Base-by-base conservation (phyloP, 257 asterid species). In the Rauvolfia tetraphylla region DNA sequence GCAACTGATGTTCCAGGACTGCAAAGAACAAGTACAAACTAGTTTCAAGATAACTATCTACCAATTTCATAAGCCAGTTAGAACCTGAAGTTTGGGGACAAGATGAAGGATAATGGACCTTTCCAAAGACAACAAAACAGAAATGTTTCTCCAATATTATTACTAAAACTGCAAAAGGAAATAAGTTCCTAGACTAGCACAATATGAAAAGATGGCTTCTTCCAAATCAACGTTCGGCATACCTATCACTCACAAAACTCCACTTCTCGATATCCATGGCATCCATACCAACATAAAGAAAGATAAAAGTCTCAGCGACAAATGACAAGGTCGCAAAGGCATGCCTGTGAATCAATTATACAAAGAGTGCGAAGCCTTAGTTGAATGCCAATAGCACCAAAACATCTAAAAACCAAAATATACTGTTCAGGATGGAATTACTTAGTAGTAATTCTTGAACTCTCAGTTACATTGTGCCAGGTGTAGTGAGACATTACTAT, bases 401-500 rank as follows among this genome's bases (percentile, higher is more conserved):
- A 42, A 34, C 15, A 27, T 38, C 41, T 23, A 65, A 4, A 10
- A 73, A 54, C 29, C 51, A 23, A 41, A 74, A 29, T 49, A 58
- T 39, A 73, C 41, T 36, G 46, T 36, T 34, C 34, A 29, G 59
- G 78, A 29, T 23, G 29, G 39, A 34, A 61, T 58, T 82, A 82
- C 88, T 81, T 85, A 44, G 86, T 80, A 63, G 88, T 85, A 63
- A 75, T 73, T 76, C 88, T 82, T 72, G 88, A 85, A 73, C 84
- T 82, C 81, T 72, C 82, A 18, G 88, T 85, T 57, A 85, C 88
- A 75, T 85, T 85, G 79, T 85, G 85, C 88, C 88, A 85, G 27
- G 88, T 85, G 81, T 85, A 85, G 41, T 85, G 88, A 25, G 86
- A 85, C 88, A 85, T 85, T 10, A 83, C 88, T 61, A 85, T 85